Evolutionary conservation across 2,329 filamentous ascomycete genomes (phyloP).

Genomic region (Claviceps africana): DNA sequence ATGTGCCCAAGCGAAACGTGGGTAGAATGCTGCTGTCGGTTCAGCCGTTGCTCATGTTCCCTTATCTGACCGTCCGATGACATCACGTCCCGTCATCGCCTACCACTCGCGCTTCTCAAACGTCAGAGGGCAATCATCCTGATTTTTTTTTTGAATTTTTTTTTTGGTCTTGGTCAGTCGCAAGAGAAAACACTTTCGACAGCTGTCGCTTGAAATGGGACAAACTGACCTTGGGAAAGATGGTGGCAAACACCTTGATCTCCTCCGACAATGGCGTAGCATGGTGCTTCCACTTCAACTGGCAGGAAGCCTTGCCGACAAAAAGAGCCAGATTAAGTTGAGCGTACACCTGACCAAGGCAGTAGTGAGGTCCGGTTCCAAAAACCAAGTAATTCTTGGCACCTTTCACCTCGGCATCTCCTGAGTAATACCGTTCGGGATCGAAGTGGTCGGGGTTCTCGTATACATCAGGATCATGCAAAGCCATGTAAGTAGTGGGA

Average conservation of each 20-base stretch:
- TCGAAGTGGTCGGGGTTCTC: conserved; percentile 78
- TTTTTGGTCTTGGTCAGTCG: not conserved
- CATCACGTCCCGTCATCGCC: not conserved
- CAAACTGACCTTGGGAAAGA: conserved; percentile 77
- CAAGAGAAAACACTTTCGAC: not conserved
- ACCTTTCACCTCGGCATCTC: conserved; percentile 72
- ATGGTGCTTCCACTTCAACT: conserved; percentile 82
- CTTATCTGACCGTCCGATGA: not conserved
- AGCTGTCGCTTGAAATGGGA: not conserved
- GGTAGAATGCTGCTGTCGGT: not conserved
- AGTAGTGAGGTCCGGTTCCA: conserved; percentile 91
- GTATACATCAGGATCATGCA: conserved; percentile 88
- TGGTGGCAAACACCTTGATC: conserved; percentile 96
- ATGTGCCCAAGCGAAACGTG: not conserved
- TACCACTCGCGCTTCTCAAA: conserved; percentile 45
- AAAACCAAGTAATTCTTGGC: conserved; percentile 96
- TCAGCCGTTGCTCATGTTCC: not conserved
- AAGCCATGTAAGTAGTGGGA: conserved; percentile 76
- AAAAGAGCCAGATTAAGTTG: conserved; percentile 78
- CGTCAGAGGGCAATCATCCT: conserved; percentile 75
- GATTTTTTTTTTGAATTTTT: not conserved
- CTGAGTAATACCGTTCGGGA: conserved; percentile 81
- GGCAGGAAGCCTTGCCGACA: conserved; percentile 77
- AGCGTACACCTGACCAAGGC: conserved; percentile 84
- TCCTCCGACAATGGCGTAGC: conserved; percentile 74